Base-by-base conservation (phyloP, 148 eudicot genomes). In the Mesembryanthemum crystallinum region DNA sequence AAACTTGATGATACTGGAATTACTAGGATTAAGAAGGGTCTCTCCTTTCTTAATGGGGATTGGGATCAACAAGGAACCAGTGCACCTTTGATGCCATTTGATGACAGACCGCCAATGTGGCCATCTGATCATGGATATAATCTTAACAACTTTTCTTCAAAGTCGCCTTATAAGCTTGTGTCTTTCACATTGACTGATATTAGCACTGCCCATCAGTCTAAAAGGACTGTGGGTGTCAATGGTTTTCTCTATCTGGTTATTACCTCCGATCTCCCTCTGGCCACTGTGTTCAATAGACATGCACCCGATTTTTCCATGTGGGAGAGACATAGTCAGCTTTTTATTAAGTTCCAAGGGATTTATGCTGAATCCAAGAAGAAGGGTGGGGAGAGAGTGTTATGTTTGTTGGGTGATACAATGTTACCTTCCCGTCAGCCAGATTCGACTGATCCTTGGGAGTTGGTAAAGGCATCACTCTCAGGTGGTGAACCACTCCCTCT, bases 11-110 rank as follows among this genome's bases (percentile, higher is more conserved):
- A 80, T 67, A 78, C 76, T 78, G 77, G 86, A 39, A 59, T 85
- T 54, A 73, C 67, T 76, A 73, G 52, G 27, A 86, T 94, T 12
- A 85, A 86, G 78, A 74, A 90, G 62, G 86, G 82, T 60, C 79
- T 92, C 10, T 85, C 92, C 37, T 92, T 94, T 83, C 18, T 69
- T 57, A 87, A 88, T 85, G 98, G 98, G 51, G 98, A 94, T 88
- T 94, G 98, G 98, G 88, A 86, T 83, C 96, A 94, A 42, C 62
- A 75, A 37, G 79, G 58, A 49, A 79, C 79, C 78, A 83, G 66
- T 72, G 81, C 92, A 62, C 93, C 89, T 32, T 69, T 94, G 69
- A 80, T 94, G 89, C 96, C 98, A 23, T 94, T 92, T 82, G 89
- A 83, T 78, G 87, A 79, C 51, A 75, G 79, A 78, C 73, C 80